Evolutionary conservation across 2,329 filamentous ascomycete species (phyloP).

Genomic region (Fusarium sp.): DNA sequence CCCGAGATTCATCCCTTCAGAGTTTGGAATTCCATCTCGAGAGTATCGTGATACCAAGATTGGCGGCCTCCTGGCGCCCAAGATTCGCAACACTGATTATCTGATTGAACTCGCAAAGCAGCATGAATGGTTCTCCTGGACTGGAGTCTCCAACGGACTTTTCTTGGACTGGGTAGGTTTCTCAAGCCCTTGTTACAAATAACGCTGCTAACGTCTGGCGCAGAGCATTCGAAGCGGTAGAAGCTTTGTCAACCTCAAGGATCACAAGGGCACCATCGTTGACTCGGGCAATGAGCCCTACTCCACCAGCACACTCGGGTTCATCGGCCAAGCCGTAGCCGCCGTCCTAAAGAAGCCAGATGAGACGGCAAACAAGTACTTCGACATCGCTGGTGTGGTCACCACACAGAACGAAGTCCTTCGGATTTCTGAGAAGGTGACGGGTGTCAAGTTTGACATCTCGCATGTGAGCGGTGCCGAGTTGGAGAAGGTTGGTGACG

Average conservation of each 20-base stretch:
- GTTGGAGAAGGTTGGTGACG: neutral
- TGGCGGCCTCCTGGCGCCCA: neutral
- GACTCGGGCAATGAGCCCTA: neutral
- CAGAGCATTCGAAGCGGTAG: neutral
- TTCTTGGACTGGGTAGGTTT: neutral
- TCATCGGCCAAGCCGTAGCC: neutral
- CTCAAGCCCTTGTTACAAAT: neutral
- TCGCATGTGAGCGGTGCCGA: neutral
- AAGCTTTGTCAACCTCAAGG: neutral
- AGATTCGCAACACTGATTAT: neutral
- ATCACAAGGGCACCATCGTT: neutral
- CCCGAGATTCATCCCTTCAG: neutral
- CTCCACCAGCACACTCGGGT: neutral
- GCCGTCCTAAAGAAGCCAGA: neutral
- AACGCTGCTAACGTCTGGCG: neutral
- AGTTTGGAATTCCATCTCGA: neutral
- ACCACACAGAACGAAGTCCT: neutral
- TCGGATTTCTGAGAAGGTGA: neutral
- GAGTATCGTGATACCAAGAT: constrained; percentile 3
- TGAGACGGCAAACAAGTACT: neutral
- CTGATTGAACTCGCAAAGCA: neutral
- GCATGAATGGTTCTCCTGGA: neutral
- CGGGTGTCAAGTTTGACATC: neutral
- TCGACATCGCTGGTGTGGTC: neutral
- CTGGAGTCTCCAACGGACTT: neutral